These are phyloP conservation scores for Oenanthe sinensis DNA, from an alignment of 129 eudicot genomes.

Conservation along the genomic window DNA sequence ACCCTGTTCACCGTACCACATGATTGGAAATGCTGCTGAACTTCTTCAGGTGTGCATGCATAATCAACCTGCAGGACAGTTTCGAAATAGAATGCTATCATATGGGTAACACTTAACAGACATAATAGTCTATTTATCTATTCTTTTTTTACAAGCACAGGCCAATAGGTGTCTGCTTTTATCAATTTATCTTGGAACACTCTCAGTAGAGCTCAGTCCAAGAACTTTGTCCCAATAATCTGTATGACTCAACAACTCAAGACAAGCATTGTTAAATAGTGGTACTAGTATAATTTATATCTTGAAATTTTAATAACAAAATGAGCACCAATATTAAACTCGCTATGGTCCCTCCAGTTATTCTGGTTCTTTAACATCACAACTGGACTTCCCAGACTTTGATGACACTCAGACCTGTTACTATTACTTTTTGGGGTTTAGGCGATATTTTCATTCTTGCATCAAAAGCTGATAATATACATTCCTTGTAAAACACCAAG, in stretches of 20 bases:
- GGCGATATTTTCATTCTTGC: background rate
- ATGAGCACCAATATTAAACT: background rate
- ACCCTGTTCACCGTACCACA: conserved; percentile 96
- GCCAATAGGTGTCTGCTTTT: background rate
- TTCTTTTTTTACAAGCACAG: background rate
- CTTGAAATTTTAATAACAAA: background rate
- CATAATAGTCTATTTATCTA: background rate
- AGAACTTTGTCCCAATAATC: background rate
- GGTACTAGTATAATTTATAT: background rate
- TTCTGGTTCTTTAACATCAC: background rate
- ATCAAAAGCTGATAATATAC: background rate
- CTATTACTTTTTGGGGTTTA: background rate
- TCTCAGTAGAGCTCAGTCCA: background rate
- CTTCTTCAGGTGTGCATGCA: conserved; percentile 99
- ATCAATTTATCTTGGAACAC: background rate
- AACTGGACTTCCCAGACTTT: background rate
- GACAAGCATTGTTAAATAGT: background rate
- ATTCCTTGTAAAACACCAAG: background rate
- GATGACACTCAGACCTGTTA: background rate
- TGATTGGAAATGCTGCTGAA: conserved; percentile 94
- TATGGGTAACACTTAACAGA: background rate
- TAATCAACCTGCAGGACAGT: conserved; percentile 72
- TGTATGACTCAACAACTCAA: background rate
- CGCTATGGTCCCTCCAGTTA: background rate
- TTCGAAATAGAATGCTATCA: background rate